Percentiles rank a stretch among this genome's conserved stretches.
These are phyloP conservation scores for Dactylellina haptotyla DNA, from an alignment of 2,329 filamentous ascomycete genomes.

Conservation along the genomic window DNA sequence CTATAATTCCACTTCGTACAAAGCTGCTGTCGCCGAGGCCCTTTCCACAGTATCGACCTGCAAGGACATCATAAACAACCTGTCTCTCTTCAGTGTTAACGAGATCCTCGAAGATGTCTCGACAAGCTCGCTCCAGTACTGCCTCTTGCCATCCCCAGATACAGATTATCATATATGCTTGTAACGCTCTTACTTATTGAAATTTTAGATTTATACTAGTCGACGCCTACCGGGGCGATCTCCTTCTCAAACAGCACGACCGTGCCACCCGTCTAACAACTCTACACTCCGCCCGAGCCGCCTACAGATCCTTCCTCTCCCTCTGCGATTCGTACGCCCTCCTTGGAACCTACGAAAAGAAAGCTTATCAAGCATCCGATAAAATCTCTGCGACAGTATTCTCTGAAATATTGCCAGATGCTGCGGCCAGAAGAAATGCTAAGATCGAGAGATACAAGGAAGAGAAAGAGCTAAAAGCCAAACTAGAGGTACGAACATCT, in stretches of 20 bases:
- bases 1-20: constrained; percentile 40
- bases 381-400: constrained; percentile 35
- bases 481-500: constrained; percentile 72
- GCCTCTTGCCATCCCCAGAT: background rate
- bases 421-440: constrained; percentile 76
- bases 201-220: constrained; percentile 75
- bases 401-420: constrained; percentile 61
- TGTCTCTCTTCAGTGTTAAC: constrained; percentile 89
- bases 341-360: constrained; percentile 71
- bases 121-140: constrained; percentile 81
- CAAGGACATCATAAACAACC: constrained; percentile 72
- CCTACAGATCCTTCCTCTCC: constrained; percentile 82
- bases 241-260: constrained; percentile 73
- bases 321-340: constrained; percentile 82
- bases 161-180: background rate
- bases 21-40: constrained; percentile 62
- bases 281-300: constrained; percentile 72
- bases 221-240: constrained; percentile 80
- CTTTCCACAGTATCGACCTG: constrained; percentile 79
- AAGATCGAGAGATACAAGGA: constrained; percentile 87
- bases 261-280: constrained; percentile 66
- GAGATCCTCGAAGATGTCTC: constrained; percentile 87
- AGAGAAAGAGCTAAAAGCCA: constrained; percentile 85
- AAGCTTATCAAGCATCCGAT: constrained; percentile 67
- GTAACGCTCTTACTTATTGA: constrained; percentile 54